phyloP scores from a whole-genome alignment of 2,329 filamentous ascomycete species.

The Aureobasidium leucospermi region DNA sequence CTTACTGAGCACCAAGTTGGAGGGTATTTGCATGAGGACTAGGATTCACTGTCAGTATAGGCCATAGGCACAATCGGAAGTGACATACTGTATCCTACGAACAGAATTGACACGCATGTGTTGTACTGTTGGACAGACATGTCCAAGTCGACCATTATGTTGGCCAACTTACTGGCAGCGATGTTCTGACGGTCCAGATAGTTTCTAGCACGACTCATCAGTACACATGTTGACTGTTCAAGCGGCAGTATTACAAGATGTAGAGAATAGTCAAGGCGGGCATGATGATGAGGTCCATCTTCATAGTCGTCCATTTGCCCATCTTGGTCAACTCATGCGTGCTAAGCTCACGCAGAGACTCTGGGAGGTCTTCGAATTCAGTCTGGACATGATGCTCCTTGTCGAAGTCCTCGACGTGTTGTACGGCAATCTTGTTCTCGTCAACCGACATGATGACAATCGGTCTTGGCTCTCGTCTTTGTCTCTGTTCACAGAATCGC shows the following conservation, averaged over 20 bases:
- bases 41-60: conserved; percentile 24
- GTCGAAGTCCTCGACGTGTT: conserved; percentile 3
- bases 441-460: background rate
- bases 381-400: background rate
- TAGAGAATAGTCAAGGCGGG: conserved; percentile 1
- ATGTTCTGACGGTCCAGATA: conserved; percentile 56
- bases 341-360: background rate
- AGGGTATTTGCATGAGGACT: conserved; percentile 25
- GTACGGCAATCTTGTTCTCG: background rate
- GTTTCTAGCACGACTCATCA: conserved; percentile 35
- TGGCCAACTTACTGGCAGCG: conserved; percentile 55
- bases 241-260: background rate
- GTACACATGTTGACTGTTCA: background rate
- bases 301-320: conserved; percentile 2
- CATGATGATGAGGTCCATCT: conserved; percentile 4
- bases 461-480: background rate
- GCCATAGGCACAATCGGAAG: conserved; percentile 20
- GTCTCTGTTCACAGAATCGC: no score
- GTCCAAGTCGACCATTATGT: conserved; percentile 40
- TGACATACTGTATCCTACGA: conserved; percentile 32
- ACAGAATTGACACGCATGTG: conserved; percentile 37
- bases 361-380: background rate
- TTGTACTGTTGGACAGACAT: conserved; percentile 36
- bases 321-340: background rate
- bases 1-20: conserved; percentile 32